Base-by-base conservation (phyloP, 331 rosid genomes). In the Quercus phellos region DNA sequence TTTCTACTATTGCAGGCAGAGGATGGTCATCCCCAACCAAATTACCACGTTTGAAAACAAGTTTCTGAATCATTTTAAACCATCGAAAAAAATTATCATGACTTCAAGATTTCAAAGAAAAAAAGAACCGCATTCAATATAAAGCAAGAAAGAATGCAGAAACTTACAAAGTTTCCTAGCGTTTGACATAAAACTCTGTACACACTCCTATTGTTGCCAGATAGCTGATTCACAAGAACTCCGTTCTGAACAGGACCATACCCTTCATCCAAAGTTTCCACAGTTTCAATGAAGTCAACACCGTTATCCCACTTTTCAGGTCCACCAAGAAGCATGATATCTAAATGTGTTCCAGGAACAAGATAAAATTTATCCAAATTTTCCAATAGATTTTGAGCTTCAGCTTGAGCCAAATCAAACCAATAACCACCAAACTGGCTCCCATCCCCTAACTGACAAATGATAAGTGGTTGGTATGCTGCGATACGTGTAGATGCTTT, bases 351-450 rank as follows among this genome's bases (percentile, higher is more conserved):
- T 79, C 94, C 93, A 86, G 97, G 97, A 66, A 78, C 97, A 85
- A 94, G 95, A 82, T 87, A 87, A 75, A 90, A 67, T 66, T 84
- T 89, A 51, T 90, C 88, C 82, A 94, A 78, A 42, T 61, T 82
- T 80, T 82, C 79, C 61, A 79, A 70, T 54, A 76, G 86, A 79
- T 84, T 85, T 67, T 77, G 84, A 78, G 84, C 83, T 75, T 89
- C 93, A 72, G 81, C 74, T 82, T 32, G 87, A 88, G 90, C 84
- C 85, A 82, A 43, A 84, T 90, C 92, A 79, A 84, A 84, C 93
- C 90, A 90, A 84, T 90, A 94, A 73, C 98, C 98, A 79, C 97
- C 98, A 86, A 83, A 94, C 81, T 75, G 87, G 88, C 77, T 94
- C 73, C 98, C 98, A 55, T 94, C 95, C 80, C 91, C 83, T 10